A percentile compares a stretch with the other conserved stretches of the same genome.
These are phyloP conservation scores for Pisolithus microcarpus DNA, from an alignment of 768 basidiomycete species.

Conservation along the genomic window DNA sequence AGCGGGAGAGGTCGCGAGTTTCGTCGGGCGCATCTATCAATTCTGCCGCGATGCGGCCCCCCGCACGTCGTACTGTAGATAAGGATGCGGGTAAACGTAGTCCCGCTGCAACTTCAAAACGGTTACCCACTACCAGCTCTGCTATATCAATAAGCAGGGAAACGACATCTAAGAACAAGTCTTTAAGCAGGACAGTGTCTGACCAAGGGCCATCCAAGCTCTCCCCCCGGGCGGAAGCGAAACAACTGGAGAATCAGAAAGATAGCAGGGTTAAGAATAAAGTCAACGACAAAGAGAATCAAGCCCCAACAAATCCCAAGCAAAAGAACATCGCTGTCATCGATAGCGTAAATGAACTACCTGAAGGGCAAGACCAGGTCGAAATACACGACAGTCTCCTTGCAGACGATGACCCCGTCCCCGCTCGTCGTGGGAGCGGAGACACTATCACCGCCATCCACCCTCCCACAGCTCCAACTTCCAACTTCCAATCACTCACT, in stretches of 20 bases:
- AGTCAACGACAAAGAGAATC: conserved; percentile 34
- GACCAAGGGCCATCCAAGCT: not conserved
- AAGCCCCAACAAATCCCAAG: not conserved
- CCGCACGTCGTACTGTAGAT: conserved; percentile 18
- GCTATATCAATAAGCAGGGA: conserved; percentile 16
- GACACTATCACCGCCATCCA: conserved; percentile 22
- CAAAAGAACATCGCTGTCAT: not conserved
- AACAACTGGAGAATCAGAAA: conserved; percentile 11
- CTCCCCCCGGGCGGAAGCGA: conserved; percentile 1
- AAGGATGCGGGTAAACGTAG: conserved; percentile 10
- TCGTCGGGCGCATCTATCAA: conserved; percentile 21
- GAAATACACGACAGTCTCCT: conserved; percentile 12
- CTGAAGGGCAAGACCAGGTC: not conserved
- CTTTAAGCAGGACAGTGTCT: conserved; percentile 7
- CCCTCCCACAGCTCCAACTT: conserved; percentile 13
- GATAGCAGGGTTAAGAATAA: conserved; percentile 19
- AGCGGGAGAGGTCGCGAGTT: conserved; percentile 11
- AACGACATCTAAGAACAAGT: conserved; percentile 4
- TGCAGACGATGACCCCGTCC: conserved; percentile 9
- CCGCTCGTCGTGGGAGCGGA: conserved; percentile 17
- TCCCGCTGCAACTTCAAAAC: conserved; percentile 15
- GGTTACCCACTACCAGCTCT: conserved; percentile 17
- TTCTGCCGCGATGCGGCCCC: conserved; percentile 16
- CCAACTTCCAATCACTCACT: conserved; percentile 11
- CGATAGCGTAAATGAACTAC: not conserved